Evolutionary conservation across 2,329 filamentous ascomycete genomes (phyloP).

Genomic region (Emergomyces orientalis): DNA sequence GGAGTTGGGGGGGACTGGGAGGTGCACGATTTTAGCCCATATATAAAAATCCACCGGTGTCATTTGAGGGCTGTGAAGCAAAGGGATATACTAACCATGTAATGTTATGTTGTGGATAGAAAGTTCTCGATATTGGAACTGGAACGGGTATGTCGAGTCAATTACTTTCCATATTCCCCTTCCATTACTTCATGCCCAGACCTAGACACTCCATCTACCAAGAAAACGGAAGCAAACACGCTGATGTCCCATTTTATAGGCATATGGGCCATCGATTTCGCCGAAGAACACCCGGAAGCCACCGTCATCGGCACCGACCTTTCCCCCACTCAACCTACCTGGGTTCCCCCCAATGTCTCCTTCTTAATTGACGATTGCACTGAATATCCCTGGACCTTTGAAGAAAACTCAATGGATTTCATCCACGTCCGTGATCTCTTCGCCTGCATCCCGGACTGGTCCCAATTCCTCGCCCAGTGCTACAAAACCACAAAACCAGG

Average conservation of each 20-base stretch:
- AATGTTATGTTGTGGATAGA: background rate
- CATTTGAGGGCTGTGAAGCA: background rate
- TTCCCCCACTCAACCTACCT: conserved; percentile 55
- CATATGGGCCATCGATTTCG: conserved; percentile 19
- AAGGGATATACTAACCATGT: background rate
- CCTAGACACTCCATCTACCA: too few relatives aligned
- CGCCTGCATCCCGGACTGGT: conserved; percentile 50
- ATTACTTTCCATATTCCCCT: background rate
- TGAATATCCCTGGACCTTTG: conserved; percentile 51
- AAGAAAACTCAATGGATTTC: conserved; percentile 45
- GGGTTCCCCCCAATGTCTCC: conserved; percentile 61
- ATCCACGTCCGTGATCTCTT: conserved; percentile 51
- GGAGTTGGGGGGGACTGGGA: too few relatives aligned
- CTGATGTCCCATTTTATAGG: background rate
- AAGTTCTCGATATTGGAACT: conserved; percentile 43
- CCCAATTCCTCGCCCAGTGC: conserved; percentile 45
- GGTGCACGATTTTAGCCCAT: background rate
- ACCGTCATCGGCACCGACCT: conserved; percentile 40
- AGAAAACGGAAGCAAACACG: background rate
- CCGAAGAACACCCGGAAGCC: conserved; percentile 5
- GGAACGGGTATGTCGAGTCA: conserved; percentile 5
- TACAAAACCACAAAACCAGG: conserved; percentile 48
- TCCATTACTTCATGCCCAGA: too few relatives aligned
- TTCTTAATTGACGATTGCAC: conserved; percentile 63
- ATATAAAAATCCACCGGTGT: background rate